These are phyloP conservation scores for Termitomyces sp. DNA, from an alignment of 768 basidiomycete species.

Conservation along the genomic window DNA sequence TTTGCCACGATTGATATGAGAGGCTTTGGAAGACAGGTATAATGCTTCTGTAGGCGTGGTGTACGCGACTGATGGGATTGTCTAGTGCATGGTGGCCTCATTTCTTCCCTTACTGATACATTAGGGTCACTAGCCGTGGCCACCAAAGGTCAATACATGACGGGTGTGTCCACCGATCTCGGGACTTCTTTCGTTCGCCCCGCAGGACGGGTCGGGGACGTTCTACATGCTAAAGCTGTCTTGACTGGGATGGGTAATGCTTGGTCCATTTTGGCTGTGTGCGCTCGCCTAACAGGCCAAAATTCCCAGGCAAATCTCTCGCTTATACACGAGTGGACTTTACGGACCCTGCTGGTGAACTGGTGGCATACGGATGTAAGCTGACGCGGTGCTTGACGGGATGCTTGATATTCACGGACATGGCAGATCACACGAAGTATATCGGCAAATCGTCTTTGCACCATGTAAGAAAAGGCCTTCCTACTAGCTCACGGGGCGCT, in stretches of 20 bases:
- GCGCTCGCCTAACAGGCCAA: not conserved
- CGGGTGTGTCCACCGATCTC: conserved; percentile 82
- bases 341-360: conserved; percentile 50
- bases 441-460: conserved; percentile 62
- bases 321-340: conserved; percentile 84
- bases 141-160: conserved; percentile 79
- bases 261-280: not conserved
- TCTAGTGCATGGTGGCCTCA: conserved; percentile 72
- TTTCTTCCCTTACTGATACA: conserved; percentile 79
- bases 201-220: conserved; percentile 66
- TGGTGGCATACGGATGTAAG: conserved; percentile 82
- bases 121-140: conserved; percentile 82
- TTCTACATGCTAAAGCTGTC: conserved; percentile 55
- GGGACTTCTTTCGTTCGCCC: conserved; percentile 74
- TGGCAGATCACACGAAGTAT: conserved; percentile 79
- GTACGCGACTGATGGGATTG: not conserved
- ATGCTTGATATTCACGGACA: conserved; percentile 2
- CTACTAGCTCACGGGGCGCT: not conserved
- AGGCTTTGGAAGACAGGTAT: conserved; percentile 30
- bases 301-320: conserved; percentile 58
- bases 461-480: conserved; percentile 22
- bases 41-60: not conserved
- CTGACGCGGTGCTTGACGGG: conserved; percentile 5
- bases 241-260: conserved; percentile 66
- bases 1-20: conserved; percentile 2